phyloP scores from a whole-genome alignment of 177 flowering plant genomes.

The Tripterygium wilfordii region DNA sequence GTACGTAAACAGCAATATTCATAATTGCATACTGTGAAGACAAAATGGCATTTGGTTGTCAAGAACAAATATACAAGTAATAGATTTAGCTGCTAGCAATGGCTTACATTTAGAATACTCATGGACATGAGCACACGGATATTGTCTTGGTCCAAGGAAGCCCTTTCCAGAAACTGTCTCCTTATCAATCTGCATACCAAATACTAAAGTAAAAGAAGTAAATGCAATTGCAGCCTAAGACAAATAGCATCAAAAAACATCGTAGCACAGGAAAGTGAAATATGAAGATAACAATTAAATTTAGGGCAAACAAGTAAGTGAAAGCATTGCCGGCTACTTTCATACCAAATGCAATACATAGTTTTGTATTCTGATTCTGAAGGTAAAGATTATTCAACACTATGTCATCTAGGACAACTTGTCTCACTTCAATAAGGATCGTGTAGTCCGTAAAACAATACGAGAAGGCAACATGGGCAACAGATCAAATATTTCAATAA shows the following conservation, averaged over 20 bases:
- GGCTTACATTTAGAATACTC: constrained; percentile 77
- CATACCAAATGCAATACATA: too few relatives aligned
- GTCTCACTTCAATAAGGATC: too few relatives aligned
- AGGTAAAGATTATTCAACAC: too few relatives aligned
- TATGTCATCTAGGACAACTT: too few relatives aligned
- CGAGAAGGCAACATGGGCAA: too few relatives aligned
- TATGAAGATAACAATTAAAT: too few relatives aligned
- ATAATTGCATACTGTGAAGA: constrained; percentile 59
- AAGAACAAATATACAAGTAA: neutral
- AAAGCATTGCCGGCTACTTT: too few relatives aligned
- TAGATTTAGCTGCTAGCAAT: neutral
- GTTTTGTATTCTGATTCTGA: too few relatives aligned
- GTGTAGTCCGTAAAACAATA: too few relatives aligned
- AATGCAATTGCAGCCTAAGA: neutral
- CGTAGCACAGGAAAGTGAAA: too few relatives aligned
- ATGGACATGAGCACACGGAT: constrained; percentile 68
- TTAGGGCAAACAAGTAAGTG: too few relatives aligned
- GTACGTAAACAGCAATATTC: constrained; percentile 66
- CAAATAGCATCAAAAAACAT: neutral
- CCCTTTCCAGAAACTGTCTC: constrained; percentile 46
- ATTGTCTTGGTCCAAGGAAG: constrained; percentile 26
- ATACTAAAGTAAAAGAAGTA: constrained; percentile 31
- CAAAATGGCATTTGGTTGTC: constrained; percentile 5
- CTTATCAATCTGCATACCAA: constrained; percentile 37
- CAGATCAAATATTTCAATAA: too few relatives aligned